A percentile compares a stretch with the other conserved stretches of the same genome.
phyloP scores from a whole-genome alignment of 495 filamentous ascomycete species.

The Lichina pygmaea region DNA sequence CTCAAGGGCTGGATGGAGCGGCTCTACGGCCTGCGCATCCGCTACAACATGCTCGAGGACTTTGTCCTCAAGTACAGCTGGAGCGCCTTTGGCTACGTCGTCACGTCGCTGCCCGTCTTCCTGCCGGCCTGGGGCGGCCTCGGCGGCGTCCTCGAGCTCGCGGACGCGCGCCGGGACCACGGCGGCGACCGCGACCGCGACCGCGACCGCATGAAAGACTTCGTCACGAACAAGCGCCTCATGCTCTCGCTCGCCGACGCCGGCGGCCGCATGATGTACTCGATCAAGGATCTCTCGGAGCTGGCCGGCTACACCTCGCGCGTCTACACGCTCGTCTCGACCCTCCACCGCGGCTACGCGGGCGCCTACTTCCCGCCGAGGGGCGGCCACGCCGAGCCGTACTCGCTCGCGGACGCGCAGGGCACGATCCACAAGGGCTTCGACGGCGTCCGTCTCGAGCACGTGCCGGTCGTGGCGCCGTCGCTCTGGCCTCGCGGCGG shows the following conservation, averaged over 20 bases:
- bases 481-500: conserved; percentile 61
- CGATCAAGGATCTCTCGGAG: conserved; percentile 92
- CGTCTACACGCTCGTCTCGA: conserved; percentile 83
- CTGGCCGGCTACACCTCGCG: conserved; percentile 85
- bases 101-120: conserved; percentile 83
- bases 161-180: conserved; percentile 12
- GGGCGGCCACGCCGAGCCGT: conserved; percentile 44
- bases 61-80: conserved; percentile 96
- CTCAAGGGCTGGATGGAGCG: conserved; percentile 87
- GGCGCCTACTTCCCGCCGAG: conserved; percentile 51
- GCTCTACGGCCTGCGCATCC: conserved; percentile 85
- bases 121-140: conserved; percentile 82
- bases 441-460: conserved; percentile 77
- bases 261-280: conserved; percentile 96
- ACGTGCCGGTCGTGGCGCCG: conserved; percentile 80
- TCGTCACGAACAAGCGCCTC: conserved; percentile 95
- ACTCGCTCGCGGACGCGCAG: conserved; percentile 69
- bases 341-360: conserved; percentile 81
- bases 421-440: conserved; percentile 84
- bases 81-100: conserved; percentile 88
- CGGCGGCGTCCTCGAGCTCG: conserved; percentile 39
- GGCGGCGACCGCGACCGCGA: conserved; percentile 30
- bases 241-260: conserved; percentile 97
- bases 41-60: conserved; percentile 97
- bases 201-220: conserved; percentile 80